Evolutionary conservation across 495 filamentous ascomycete genomes (phyloP), one percentile per base, ranked within the genome.

Genomic region (Xylaria palmicola): DNA sequence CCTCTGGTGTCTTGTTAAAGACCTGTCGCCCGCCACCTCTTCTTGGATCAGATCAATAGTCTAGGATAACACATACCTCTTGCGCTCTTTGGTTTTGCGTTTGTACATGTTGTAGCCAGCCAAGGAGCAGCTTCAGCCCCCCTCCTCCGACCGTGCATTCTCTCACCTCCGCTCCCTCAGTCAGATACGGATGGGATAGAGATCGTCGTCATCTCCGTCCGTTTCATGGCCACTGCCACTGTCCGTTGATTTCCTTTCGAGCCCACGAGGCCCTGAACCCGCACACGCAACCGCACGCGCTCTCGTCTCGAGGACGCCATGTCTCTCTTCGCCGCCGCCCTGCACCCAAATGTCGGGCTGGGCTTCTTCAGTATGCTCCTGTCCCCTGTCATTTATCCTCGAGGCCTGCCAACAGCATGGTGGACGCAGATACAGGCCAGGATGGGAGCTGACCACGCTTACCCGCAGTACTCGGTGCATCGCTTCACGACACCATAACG

Each of bases 401-500:
- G 10, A 15, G 27, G 13, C 19, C 12, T 32, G 6, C 27, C 17
- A 17, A 26, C 36, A 1, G 10, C 19, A 26, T 4, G 19, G 1
- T 58, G 13, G 41, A 22, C 7, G n/a, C 37, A 29, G 7, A 19
- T 20, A 36, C 27, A 56, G 26, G n/a, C 54, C 5, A 26, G 2
- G 24, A 34, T 32, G 26, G 26, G 5, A 30, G 15, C 65, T 65
- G 24, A 67, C 27, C 4, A 45, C 52, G 52, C 56, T 51, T 1
- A 9, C 41, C 29, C 47, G 10, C 43, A 95, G 93, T 86, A 22
- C 85, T 98, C 44, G 94, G 94, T 55, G 87, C 89, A 60, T 96
- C 94, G 1, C 80, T 98, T 39, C 92, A 97, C 74, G 91, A 96
- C 67, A 82, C 95, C 59, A 76, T 98, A 30, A 90, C 86, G 30